Evolutionary conservation across 2,329 filamentous ascomycete genomes (phyloP).

Genomic region (Trichoderma afroharzianum): DNA sequence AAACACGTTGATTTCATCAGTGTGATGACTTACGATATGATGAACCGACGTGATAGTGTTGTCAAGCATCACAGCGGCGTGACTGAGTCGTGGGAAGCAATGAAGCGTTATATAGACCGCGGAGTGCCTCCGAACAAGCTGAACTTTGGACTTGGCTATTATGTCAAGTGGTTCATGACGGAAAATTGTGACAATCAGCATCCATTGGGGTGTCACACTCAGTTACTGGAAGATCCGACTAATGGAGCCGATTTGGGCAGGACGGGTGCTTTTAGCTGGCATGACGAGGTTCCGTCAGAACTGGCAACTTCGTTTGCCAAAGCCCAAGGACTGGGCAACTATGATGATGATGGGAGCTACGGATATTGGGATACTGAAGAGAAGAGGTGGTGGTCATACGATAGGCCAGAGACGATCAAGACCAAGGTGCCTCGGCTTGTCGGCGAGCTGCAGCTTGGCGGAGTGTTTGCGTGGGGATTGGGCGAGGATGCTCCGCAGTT

Average conservation of each 20-base stretch:
- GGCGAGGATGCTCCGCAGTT: conserved; percentile 60
- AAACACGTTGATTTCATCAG: conserved; percentile 64
- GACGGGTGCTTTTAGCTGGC: conserved; percentile 58
- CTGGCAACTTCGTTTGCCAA: conserved; percentile 54
- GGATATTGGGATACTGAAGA: conserved; percentile 63
- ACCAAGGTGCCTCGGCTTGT: conserved; percentile 62
- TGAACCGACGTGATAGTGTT: conserved; percentile 63
- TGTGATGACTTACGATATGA: conserved; percentile 65
- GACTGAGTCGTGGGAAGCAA: conserved; percentile 47
- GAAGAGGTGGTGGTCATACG: conserved; percentile 70
- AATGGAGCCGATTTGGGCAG: conserved; percentile 56
- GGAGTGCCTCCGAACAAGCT: conserved; percentile 51
- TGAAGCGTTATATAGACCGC: conserved; percentile 57
- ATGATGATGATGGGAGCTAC: conserved; percentile 59
- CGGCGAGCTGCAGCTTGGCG: conserved; percentile 54
- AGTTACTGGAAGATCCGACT: conserved; percentile 53
- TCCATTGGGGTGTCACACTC: conserved; percentile 53
- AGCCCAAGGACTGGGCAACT: conserved; percentile 50
- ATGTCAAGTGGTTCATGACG: conserved; percentile 62
- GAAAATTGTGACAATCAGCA: conserved; percentile 37
- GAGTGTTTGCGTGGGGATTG: conserved; percentile 72
- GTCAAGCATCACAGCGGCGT: conserved; percentile 67
- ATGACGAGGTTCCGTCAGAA: conserved; percentile 50
- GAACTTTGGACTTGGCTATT: conserved; percentile 65
- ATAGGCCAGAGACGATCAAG: conserved; percentile 57